Conservation (phyloP, 257 asterid genomes). For the Forsythia viridissima region DNA sequence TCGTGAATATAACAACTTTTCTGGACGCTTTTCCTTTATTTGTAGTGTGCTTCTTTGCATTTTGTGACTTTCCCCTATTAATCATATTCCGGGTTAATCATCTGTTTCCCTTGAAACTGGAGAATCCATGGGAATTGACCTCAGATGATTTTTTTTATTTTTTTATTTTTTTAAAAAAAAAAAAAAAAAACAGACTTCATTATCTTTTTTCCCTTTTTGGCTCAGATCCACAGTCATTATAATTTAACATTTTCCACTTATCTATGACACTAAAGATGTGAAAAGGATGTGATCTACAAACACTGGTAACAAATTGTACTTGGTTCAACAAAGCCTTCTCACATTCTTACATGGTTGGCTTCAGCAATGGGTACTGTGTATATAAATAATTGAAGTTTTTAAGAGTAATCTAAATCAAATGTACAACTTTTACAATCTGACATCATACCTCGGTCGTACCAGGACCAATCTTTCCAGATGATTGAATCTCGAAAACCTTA, state of each 20-base stretch:
- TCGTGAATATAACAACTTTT: too few species aligned
- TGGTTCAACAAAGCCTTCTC: background rate
- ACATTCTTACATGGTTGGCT: background rate
- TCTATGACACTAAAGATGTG: background rate
- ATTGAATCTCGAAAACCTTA: constrained; percentile 48
- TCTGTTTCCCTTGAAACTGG: too few species aligned
- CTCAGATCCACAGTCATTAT: too few species aligned
- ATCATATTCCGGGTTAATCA: too few species aligned
- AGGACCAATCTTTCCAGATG: constrained; percentile 66
- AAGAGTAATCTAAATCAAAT: constrained; percentile 5
- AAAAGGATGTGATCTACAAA: background rate
- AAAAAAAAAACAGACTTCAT: too few species aligned
- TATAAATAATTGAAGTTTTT: constrained; percentile 4
- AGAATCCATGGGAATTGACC: too few species aligned
- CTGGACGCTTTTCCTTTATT: too few species aligned
- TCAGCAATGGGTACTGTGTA: background rate
- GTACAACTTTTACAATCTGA: background rate
- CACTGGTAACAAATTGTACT: background rate
- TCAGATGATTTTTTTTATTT: too few species aligned
- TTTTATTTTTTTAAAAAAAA: too few species aligned
- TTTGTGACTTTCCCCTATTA: too few species aligned
- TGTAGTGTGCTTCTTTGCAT: too few species aligned
- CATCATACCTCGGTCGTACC: constrained; percentile 72
- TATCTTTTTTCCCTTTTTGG: too few species aligned
- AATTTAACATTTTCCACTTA: background rate